These are phyloP conservation scores for Perilla frutescens DNA, from an alignment of 257 asterid genomes.

Conservation along the genomic window DNA sequence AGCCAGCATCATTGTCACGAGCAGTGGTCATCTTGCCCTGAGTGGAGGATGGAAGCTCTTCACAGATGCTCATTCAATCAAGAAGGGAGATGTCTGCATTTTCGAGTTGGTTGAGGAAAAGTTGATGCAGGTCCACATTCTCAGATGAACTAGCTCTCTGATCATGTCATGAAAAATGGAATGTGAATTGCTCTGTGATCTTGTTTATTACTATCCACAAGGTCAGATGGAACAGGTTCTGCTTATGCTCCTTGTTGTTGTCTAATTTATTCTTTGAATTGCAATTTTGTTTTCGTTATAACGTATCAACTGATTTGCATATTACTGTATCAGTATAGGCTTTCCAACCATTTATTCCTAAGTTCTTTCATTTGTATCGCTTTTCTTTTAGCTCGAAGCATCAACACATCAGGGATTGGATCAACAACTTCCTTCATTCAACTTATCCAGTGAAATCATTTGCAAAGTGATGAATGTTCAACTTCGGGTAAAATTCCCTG, in stretches of 20 bases:
- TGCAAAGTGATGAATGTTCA: slow-evolving; percentile 89
- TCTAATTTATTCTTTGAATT: too few relatives aligned
- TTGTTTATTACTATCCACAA: background rate
- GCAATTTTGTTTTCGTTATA: too few relatives aligned
- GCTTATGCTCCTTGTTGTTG: too few relatives aligned
- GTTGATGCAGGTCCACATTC: slow-evolving; percentile 24
- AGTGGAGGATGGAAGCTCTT: slow-evolving; percentile 41
- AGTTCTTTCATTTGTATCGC: slow-evolving; percentile 29
- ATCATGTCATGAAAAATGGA: background rate
- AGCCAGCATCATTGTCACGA: background rate
- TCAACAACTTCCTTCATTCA: slow-evolving; percentile 88
- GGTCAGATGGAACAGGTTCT: too few relatives aligned
- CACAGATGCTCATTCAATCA: slow-evolving; percentile 29
- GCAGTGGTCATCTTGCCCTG: background rate
- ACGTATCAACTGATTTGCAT: too few relatives aligned
- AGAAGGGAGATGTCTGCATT: slow-evolving; percentile 34
- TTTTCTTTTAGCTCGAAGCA: slow-evolving; percentile 84
- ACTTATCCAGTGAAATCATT: slow-evolving; percentile 81
- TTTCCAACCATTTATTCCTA: background rate
- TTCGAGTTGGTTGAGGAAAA: slow-evolving; percentile 37
- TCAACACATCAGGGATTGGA: slow-evolving; percentile 90
- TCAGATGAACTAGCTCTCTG: background rate
- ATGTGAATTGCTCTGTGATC: background rate
- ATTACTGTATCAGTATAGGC: background rate
- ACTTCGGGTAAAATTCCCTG: slow-evolving; percentile 68